Evolutionary conservation across 768 basidiomycete species (phyloP).

Genomic region (Panellus pusillus): DNA sequence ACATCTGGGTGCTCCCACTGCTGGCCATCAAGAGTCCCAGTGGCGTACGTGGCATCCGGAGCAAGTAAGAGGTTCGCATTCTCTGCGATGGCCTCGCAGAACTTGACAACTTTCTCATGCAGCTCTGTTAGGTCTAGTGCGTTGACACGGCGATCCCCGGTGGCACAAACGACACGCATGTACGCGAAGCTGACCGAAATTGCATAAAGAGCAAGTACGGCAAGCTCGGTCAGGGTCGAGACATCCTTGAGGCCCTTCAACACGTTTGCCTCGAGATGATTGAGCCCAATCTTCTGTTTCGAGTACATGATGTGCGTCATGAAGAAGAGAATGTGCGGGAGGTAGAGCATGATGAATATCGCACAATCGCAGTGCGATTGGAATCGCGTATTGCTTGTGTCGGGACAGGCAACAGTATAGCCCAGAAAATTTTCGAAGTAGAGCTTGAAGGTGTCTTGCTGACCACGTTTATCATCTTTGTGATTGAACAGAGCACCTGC

Average conservation of each 20-base stretch:
- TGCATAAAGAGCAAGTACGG: conserved; percentile 27
- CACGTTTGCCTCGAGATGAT: conserved; percentile 27
- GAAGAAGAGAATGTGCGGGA: conserved; percentile 18
- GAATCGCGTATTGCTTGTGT: conserved; percentile 31
- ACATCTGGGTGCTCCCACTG: conserved; percentile 15
- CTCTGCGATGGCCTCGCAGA: conserved; percentile 18
- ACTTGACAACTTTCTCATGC: conserved; percentile 22
- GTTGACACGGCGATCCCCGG: conserved; percentile 19
- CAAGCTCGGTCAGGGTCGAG: conserved; percentile 19
- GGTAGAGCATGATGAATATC: conserved; percentile 19
- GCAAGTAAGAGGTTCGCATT: conserved; percentile 25
- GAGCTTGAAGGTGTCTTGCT: conserved; percentile 1
- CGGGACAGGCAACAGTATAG: conserved; percentile 2
- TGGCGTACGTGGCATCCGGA: conserved; percentile 3
- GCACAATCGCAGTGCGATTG: conserved; percentile 22
- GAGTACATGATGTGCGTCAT: conserved; percentile 21
- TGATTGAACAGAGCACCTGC: background rate
- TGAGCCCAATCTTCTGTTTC: conserved; percentile 20
- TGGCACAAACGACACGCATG: conserved; percentile 25
- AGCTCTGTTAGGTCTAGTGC: conserved; percentile 26
- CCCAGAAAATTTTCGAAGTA: conserved; percentile 5
- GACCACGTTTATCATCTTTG: conserved; percentile 3
- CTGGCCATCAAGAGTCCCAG: conserved; percentile 25
- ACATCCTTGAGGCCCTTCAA: conserved; percentile 8
- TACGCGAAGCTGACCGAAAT: conserved; percentile 27